A percentile compares a stretch with the other conserved stretches of the same genome.
Evolutionary conservation across 805 yeast genomes (phyloP).

Genomic region (Ogataea neopini): DNA sequence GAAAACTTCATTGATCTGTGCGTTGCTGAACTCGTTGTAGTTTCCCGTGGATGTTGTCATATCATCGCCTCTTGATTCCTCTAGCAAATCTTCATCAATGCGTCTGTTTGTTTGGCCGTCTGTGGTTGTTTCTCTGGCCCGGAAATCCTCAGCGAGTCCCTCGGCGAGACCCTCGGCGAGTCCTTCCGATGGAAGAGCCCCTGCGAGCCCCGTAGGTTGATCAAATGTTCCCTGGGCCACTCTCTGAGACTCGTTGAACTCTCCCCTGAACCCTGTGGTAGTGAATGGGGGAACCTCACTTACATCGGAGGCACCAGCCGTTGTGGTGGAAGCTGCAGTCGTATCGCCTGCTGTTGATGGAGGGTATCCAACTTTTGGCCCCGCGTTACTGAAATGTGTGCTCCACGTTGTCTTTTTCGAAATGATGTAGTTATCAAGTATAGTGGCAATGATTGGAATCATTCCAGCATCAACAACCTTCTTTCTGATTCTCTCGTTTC

Average conservation of each 20-base stretch:
- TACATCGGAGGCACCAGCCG: constrained; percentile 17
- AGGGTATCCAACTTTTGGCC: constrained; percentile 13
- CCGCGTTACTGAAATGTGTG: constrained; percentile 14
- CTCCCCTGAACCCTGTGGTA: constrained; percentile 8
- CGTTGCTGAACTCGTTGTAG: constrained; percentile 21
- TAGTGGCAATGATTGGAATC: constrained; percentile 87
- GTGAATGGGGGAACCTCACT: constrained; percentile 17
- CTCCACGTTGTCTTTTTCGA: constrained; percentile 28
- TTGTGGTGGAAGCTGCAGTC: constrained; percentile 8
- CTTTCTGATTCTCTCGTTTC: constrained; percentile 81
- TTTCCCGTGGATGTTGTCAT: neutral
- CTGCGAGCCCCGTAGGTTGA: too few relatives aligned
- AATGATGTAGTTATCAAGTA: constrained; percentile 78
- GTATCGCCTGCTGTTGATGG: constrained; percentile 7
- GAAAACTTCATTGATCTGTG: constrained; percentile 28
- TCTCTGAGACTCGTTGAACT: constrained; percentile 1
- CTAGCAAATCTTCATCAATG: too few relatives aligned
- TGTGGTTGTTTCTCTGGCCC: too few relatives aligned
- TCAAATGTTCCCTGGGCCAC: too few relatives aligned
- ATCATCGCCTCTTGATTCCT: too few relatives aligned
- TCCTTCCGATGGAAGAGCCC: too few relatives aligned
- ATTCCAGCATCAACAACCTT: constrained; percentile 91
- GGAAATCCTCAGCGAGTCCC: too few relatives aligned
- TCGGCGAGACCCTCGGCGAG: too few relatives aligned
- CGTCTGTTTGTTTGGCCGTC: too few relatives aligned